Evolutionary conservation across 2,329 filamentous ascomycete genomes (phyloP).

Genomic region (Colletotrichum filicis): DNA sequence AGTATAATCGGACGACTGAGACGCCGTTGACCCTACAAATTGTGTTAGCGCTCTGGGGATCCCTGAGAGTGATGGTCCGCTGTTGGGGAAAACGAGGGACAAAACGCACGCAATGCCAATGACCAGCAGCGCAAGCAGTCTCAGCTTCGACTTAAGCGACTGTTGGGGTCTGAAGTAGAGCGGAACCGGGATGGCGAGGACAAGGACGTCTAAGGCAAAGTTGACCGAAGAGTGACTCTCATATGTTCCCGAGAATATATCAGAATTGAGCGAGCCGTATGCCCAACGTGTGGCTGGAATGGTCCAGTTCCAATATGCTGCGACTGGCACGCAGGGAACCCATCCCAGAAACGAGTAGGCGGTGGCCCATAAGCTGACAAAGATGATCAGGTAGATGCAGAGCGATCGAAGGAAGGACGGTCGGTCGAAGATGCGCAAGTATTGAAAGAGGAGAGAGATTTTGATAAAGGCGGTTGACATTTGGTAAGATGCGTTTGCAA

Average conservation of each 20-base stretch:
- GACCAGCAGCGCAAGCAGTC: constrained; percentile 42
- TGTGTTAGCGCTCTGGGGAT: background rate
- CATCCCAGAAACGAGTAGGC: constrained; percentile 41
- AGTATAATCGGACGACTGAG: constrained; percentile 45
- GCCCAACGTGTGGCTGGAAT: constrained; percentile 41
- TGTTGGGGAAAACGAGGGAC: background rate
- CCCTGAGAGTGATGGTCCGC: no score
- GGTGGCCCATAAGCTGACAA: constrained; percentile 40
- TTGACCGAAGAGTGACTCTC: constrained; percentile 47
- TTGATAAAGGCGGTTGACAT: constrained; percentile 49
- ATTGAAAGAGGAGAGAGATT: constrained; percentile 49
- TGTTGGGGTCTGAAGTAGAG: constrained; percentile 43
- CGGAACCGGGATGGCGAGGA: constrained; percentile 46
- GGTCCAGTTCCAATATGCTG: constrained; percentile 36
- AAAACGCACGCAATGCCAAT: constrained; percentile 44
- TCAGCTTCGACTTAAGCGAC: constrained; percentile 38
- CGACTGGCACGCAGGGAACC: constrained; percentile 43
- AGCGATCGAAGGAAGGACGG: constrained; percentile 40
- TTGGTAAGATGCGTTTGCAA: constrained; percentile 44
- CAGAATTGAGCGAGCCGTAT: constrained; percentile 42
- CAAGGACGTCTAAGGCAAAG: constrained; percentile 45
- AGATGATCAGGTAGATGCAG: constrained; percentile 20
- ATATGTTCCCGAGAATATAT: constrained; percentile 44
- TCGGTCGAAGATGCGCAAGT: constrained; percentile 47
- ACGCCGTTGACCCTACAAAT: constrained; percentile 37